These are phyloP conservation scores for Ceriops tagal DNA, from an alignment of 345 rosid genomes.

Conservation along the genomic window DNA sequence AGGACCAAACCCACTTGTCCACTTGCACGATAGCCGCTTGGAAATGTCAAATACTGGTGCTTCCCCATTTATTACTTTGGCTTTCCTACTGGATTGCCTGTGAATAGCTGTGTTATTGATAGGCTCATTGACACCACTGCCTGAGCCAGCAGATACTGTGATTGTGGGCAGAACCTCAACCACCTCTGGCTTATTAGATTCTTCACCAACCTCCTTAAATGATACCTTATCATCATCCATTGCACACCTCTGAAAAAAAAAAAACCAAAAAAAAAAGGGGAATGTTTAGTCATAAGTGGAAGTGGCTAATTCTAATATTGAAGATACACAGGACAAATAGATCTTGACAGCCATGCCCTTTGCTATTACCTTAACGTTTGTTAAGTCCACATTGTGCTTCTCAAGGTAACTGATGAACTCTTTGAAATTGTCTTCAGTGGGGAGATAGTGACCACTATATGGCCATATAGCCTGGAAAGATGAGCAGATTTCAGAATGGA, in stretches of 20 bases:
- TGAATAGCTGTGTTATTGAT: background rate
- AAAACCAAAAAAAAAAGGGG: background rate
- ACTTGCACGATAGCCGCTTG: slow-evolving; percentile 59
- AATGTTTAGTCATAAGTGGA: background rate
- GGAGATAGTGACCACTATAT: slow-evolving; percentile 30
- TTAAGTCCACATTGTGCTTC: slow-evolving; percentile 20
- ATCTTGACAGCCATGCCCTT: no score
- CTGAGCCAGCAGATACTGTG: background rate
- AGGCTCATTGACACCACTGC: slow-evolving; percentile 1
- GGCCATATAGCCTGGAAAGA: slow-evolving; percentile 28
- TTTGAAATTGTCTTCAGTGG: slow-evolving; percentile 25
- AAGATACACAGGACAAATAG: no score
- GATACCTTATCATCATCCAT: slow-evolving; percentile 23
- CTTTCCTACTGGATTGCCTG: background rate
- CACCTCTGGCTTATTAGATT: slow-evolving; percentile 14
- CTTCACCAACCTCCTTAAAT: slow-evolving; percentile 19
- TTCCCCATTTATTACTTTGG: slow-evolving; percentile 24
- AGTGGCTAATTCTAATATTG: no score
- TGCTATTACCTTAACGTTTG: slow-evolving; percentile 24
- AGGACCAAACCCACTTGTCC: slow-evolving; percentile 69
- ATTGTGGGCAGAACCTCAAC: slow-evolving; percentile 3
- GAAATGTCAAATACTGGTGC: slow-evolving; percentile 37
- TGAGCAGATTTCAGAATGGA: background rate
- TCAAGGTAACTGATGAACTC: slow-evolving; percentile 29
- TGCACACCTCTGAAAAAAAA: slow-evolving; percentile 16